Percentiles rank a stretch among this genome's conserved stretches.
phyloP scores from a whole-genome alignment of 768 basidiomycete genomes.

The Rhodotorula kratochvilovae region DNA sequence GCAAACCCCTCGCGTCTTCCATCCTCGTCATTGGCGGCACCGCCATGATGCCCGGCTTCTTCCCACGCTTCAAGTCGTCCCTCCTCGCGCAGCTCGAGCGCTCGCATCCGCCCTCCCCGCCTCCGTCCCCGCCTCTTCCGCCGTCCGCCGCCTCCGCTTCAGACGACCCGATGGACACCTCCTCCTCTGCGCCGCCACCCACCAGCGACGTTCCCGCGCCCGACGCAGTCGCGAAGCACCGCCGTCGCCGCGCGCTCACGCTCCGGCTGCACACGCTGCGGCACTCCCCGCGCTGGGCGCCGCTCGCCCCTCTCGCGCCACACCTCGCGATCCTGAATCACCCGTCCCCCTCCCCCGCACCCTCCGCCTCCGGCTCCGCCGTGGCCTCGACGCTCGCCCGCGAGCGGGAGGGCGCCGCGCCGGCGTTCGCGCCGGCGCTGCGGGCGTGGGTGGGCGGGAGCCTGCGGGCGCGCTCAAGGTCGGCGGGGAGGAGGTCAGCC shows the following conservation, averaged over 20 bases:
- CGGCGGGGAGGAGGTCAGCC: constrained; percentile 70
- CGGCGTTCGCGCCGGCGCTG: constrained; percentile 74
- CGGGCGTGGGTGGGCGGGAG: constrained; percentile 92
- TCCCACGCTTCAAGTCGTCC: constrained; percentile 76
- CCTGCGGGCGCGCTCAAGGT: constrained; percentile 79
- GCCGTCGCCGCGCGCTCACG: constrained; percentile 19
- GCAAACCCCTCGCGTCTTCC: constrained; percentile 73
- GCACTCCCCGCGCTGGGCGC: constrained; percentile 61
- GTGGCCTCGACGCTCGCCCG: not conserved
- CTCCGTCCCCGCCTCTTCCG: constrained; percentile 14
- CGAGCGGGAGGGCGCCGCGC: constrained; percentile 70
- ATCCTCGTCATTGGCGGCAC: constrained; percentile 86
- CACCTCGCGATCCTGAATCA: constrained; percentile 82
- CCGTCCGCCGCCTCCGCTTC: not conserved
- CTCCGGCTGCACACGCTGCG: constrained; percentile 26
- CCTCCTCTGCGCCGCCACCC: not conserved
- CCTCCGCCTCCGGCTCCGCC: constrained; percentile 43
- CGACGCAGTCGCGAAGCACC: not conserved
- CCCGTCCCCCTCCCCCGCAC: constrained; percentile 54
- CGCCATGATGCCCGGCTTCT: constrained; percentile 85
- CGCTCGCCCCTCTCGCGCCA: constrained; percentile 65
- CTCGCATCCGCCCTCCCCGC: constrained; percentile 31
- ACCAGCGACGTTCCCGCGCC: too few relatives aligned
- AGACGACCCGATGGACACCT: not conserved
- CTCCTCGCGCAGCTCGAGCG: constrained; percentile 60